Conservation (phyloP, 139 green algal species). For the Auxenochlorella pyrenoidosa region DNA sequence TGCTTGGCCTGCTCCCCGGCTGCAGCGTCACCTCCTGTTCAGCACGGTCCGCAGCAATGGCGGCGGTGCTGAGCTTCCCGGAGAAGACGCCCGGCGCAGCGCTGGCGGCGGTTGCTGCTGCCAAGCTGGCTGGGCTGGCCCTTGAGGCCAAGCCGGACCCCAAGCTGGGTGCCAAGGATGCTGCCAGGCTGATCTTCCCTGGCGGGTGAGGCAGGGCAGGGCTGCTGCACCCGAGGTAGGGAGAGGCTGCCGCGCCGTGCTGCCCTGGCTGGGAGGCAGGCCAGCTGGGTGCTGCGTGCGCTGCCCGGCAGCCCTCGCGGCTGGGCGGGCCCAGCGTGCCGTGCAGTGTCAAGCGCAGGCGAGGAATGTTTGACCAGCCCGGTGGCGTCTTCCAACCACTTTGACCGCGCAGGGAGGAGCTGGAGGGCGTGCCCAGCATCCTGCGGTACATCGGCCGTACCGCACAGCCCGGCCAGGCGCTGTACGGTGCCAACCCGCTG, state of each 20-base stretch:
- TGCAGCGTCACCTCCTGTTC: too few species aligned
- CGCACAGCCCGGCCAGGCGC: constrained; percentile 3
- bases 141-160: constrained; percentile 20
- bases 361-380: not conserved
- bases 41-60: not conserved
- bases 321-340: not conserved
- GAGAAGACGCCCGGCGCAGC: constrained; percentile 20
- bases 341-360: too few species aligned
- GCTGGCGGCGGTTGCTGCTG: constrained; percentile 32
- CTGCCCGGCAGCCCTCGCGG: not conserved
- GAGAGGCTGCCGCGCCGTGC: too few species aligned
- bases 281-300: too few species aligned
- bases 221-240: too few species aligned
- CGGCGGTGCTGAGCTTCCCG: constrained; percentile 9
- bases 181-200: constrained; percentile 57
- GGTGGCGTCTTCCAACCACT: too few species aligned
- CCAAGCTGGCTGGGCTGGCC: constrained; percentile 49
- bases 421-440: constrained; percentile 69
- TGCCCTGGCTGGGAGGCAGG: too few species aligned
- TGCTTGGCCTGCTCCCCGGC: too few species aligned
- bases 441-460: constrained; percentile 75
- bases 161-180: constrained; percentile 67
- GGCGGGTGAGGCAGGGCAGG: constrained; percentile 52
- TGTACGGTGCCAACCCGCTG: constrained; percentile 65
- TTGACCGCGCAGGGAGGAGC: constrained; percentile 65